These are phyloP conservation scores for Marsdenia floribunda DNA, from an alignment of 257 asterid species.

Conservation along the genomic window DNA sequence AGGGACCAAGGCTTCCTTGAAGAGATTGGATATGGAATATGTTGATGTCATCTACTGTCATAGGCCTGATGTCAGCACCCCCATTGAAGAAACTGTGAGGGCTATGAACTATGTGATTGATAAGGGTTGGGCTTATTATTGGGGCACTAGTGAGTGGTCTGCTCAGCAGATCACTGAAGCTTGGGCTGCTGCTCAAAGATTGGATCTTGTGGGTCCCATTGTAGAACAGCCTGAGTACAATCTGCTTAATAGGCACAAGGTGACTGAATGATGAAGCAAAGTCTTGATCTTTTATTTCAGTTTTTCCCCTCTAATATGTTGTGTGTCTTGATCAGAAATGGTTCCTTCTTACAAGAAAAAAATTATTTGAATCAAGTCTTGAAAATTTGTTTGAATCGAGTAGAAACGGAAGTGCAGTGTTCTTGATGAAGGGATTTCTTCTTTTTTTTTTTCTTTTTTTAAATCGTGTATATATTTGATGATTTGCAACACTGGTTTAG, in stretches of 20 bases:
- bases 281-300: neutral
- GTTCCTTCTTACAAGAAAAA: neutral
- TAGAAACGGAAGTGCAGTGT: neutral
- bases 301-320: neutral
- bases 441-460: neutral
- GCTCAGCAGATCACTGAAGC: constrained; percentile 99
- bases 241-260: constrained; percentile 84
- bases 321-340: neutral
- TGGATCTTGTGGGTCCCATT: constrained; percentile 89
- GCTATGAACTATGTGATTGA: constrained; percentile 96
- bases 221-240: constrained; percentile 99
- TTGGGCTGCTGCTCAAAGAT: constrained; percentile 76
- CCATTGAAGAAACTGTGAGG: constrained; percentile 94
- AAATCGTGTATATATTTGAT: neutral
- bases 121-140: constrained; percentile 93
- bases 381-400: neutral
- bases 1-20: constrained; percentile 71
- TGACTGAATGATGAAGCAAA: constrained; percentile 7
- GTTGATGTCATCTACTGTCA: constrained; percentile 82
- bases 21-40: constrained; percentile 86
- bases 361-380: neutral
- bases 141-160: constrained; percentile 99
- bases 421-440: neutral
- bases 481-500: neutral
- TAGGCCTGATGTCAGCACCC: constrained; percentile 73